Base-by-base conservation (phyloP, 2,329 filamentous ascomycete genomes). In the Pleurostoma richardsiae region DNA sequence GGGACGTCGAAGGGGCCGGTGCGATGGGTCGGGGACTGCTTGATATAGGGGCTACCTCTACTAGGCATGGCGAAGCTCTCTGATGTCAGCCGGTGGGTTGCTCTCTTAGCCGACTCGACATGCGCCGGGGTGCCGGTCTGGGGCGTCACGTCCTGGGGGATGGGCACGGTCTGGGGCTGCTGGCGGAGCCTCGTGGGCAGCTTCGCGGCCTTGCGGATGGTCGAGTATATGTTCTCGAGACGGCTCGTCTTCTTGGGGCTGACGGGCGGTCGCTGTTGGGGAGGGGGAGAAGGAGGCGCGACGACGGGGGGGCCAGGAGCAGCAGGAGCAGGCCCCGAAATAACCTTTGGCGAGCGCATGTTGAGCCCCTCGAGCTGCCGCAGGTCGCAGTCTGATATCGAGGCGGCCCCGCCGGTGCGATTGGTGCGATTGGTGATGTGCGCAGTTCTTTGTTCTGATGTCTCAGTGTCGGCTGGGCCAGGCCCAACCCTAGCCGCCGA, bases 321-420 rank as follows among this genome's bases (percentile, higher is more conserved):
- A 26, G 41, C 10, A 11, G 43, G 29, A 19, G 38, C 30, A 6
- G 46, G 19, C 19, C 19, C 19, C 19, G 19, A 19, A 19, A 43
- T n/a, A 8, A 43, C 41, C 30, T 54, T 54, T 26, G 61, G 56
- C 39, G 59, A 62, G 36, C 53, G 50, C 53, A 65, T 59, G 39
- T 59, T 58, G 39, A 65, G 42, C n/a, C 60, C 60, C 49, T 64
- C 60, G 45, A 65, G 57, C 42, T 56, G 57, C 30, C 61, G 54
- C 19, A 63, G 55, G 49, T 64, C 59, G 28, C 59, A 58, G 49
- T 63, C 61, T 28, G 60, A 60, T 46, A 60, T 56, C 41, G 61
- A 59, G 30, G 55, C 56, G 11, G 56, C 54, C n/a, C 45, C 46
- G 41, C 19, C 19, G 19, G 19, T 19, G 19, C 19, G 19, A 19